Evolutionary conservation across 2,329 filamentous ascomycete species (phyloP).

Genomic region (Aspergillus phoenicis): DNA sequence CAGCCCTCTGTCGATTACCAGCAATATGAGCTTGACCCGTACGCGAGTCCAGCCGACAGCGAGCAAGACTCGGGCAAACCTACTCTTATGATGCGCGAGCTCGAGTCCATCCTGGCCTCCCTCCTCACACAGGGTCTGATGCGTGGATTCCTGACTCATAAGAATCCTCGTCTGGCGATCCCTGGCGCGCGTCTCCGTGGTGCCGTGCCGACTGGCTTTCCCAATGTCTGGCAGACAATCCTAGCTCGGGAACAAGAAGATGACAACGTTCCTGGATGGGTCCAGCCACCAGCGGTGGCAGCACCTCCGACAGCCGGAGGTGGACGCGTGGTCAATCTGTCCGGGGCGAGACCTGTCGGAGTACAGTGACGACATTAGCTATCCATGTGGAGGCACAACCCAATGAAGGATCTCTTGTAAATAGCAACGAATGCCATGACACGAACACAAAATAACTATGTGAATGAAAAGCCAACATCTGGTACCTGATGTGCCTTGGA

Average conservation of each 20-base stretch:
- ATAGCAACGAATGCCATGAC: background rate
- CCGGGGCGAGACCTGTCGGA: constrained; percentile 57
- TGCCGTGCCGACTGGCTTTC: constrained; percentile 61
- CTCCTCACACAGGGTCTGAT: constrained; percentile 80
- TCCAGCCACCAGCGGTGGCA: constrained; percentile 46
- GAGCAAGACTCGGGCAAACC: constrained; percentile 23
- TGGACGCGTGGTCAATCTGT: constrained; percentile 61
- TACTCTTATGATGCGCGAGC: constrained; percentile 58
- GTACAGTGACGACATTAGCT: constrained; percentile 24
- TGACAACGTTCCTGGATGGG: constrained; percentile 74
- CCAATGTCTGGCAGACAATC: constrained; percentile 70
- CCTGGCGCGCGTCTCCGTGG: constrained; percentile 62
- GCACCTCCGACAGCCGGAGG: constrained; percentile 37
- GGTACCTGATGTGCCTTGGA: background rate
- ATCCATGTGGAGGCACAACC: background rate
- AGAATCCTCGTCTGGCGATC: constrained; percentile 76
- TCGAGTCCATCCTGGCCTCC: constrained; percentile 77
- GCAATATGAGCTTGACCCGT: constrained; percentile 59
- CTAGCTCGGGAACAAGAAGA: constrained; percentile 62
- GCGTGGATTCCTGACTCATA: constrained; percentile 80
- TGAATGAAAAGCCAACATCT: too few species aligned
- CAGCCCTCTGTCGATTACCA: constrained; percentile 35
- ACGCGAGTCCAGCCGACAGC: constrained; percentile 46
- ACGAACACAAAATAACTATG: background rate
- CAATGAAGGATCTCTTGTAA: background rate